A percentile compares a stretch with the other conserved stretches of the same genome.
Evolutionary conservation across 2,329 filamentous ascomycete genomes (phyloP).

Genomic region (Fusarium avenaceum): DNA sequence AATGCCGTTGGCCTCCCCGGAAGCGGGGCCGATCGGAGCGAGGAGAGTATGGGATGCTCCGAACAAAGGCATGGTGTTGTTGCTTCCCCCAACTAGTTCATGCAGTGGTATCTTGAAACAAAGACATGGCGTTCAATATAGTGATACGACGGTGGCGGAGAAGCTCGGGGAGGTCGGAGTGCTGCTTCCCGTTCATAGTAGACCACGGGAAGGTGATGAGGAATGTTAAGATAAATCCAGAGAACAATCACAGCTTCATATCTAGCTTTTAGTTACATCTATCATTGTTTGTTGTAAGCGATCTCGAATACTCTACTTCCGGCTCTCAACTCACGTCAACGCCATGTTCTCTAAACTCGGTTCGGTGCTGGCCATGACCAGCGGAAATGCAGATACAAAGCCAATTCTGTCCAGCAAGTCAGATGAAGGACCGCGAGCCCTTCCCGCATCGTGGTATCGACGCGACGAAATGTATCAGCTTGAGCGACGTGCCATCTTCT

Average conservation of each 20-base stretch:
- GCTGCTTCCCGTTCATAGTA: too few species aligned
- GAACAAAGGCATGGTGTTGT: background rate
- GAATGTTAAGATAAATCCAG: too few species aligned
- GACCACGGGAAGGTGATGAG: too few species aligned
- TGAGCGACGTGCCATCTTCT: slow-evolving; percentile 20
- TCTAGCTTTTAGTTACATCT: too few species aligned
- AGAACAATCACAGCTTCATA: too few species aligned
- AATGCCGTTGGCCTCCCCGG: background rate
- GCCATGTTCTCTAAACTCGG: slow-evolving; percentile 11
- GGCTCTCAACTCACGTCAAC: too few species aligned
- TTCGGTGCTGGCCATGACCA: background rate
- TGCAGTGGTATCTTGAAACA: too few species aligned
- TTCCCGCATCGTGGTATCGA: slow-evolving; percentile 18
- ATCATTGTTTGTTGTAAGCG: too few species aligned
- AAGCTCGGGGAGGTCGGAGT: slow-evolving; percentile 1
- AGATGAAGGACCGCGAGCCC: background rate
- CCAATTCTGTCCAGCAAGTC: background rate
- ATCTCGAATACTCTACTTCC: too few species aligned
- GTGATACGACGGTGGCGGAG: background rate
- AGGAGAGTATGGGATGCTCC: background rate
- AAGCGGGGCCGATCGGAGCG: background rate
- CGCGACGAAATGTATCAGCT: slow-evolving; percentile 13
- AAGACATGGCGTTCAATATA: background rate
- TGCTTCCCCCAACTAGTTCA: background rate
- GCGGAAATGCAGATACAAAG: background rate